Conservation (phyloP, 495 filamentous ascomycete species). For the Penicillium bialowiezense region DNA sequence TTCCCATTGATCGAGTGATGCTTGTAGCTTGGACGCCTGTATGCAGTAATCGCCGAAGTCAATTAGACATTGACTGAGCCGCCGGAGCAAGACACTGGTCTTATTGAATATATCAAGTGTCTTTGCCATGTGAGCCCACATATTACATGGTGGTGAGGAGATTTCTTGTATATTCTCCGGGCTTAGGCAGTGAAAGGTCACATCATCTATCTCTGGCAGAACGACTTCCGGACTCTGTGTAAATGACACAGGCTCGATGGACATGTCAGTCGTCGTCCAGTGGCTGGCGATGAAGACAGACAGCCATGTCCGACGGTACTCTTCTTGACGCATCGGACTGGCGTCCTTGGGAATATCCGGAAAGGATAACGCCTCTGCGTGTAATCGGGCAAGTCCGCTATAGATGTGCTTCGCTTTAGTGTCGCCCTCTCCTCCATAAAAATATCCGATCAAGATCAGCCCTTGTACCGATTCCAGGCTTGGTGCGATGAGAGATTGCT, state of each 20-base stretch:
- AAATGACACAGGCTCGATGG: constrained; percentile 12
- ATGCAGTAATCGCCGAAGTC: constrained; percentile 14
- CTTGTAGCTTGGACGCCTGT: constrained; percentile 7
- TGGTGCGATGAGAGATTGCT: constrained; percentile 9
- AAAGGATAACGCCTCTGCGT: constrained; percentile 15
- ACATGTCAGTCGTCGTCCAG: constrained; percentile 21
- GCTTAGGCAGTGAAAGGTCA: constrained; percentile 9
- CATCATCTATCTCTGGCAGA: constrained; percentile 18
- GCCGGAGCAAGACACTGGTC: constrained; percentile 12
- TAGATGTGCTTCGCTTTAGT: constrained; percentile 21
- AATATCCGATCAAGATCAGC: constrained; percentile 18
- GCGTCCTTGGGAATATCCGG: background rate
- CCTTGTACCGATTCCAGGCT: constrained; percentile 22
- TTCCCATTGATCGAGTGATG: constrained; percentile 14
- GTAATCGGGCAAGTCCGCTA: constrained; percentile 20
- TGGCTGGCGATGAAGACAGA: constrained; percentile 19
- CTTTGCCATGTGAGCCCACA: constrained; percentile 26
- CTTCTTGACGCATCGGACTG: constrained; percentile 13
- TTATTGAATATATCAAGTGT: constrained; percentile 20
- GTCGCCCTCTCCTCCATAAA: constrained; percentile 19
- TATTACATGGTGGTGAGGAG: constrained; percentile 6
- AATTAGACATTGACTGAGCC: constrained; percentile 16
- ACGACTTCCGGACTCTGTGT: background rate
- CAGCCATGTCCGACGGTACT: constrained; percentile 19
- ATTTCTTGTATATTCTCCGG: constrained; percentile 1